phyloP scores from a whole-genome alignment of 192 early-diverging fungal species.

The Rhizophlyctis rosea region DNA sequence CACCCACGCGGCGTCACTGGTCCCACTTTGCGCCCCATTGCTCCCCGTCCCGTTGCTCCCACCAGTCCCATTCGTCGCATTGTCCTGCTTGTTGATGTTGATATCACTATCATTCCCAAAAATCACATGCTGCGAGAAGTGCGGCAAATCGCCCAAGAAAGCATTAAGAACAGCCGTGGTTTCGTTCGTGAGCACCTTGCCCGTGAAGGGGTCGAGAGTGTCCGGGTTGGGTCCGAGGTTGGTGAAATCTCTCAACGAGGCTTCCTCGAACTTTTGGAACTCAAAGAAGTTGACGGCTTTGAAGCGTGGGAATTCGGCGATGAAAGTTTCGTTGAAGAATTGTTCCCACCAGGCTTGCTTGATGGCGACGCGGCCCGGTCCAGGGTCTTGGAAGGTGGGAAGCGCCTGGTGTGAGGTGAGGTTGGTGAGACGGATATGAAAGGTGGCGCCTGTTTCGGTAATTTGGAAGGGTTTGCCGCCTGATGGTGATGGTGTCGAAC shows the following conservation, averaged over 20 bases:
- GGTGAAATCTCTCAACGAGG: conserved; percentile 35
- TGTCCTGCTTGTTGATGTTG: no score
- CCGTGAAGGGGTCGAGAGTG: no score
- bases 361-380: conserved; percentile 29
- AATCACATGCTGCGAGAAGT: not conserved
- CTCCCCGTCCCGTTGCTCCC: not conserved
- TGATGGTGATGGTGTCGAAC: conserved; percentile 12
- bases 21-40: not conserved
- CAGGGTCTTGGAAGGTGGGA: no score
- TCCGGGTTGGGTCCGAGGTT: conserved; percentile 18
- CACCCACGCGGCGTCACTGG: no score
- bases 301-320: conserved; percentile 33
- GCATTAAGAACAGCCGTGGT: not conserved
- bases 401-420: no score
- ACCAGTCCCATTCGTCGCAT: not conserved
- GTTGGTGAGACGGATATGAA: no score
- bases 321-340: conserved; percentile 27
- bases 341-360: conserved; percentile 47
- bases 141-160: not conserved
- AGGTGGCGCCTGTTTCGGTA: conserved; percentile 36
- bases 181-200: no score
- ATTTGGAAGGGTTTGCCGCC: conserved; percentile 44
- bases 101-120: no score
- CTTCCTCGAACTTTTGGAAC: conserved; percentile 39
- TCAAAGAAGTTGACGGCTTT: conserved; percentile 39